Percentiles rank a stretch among this genome's conserved stretches.
These are phyloP conservation scores for Larix kaempferi DNA, from an alignment of 75 land plant genomes.

Conservation along the genomic window DNA sequence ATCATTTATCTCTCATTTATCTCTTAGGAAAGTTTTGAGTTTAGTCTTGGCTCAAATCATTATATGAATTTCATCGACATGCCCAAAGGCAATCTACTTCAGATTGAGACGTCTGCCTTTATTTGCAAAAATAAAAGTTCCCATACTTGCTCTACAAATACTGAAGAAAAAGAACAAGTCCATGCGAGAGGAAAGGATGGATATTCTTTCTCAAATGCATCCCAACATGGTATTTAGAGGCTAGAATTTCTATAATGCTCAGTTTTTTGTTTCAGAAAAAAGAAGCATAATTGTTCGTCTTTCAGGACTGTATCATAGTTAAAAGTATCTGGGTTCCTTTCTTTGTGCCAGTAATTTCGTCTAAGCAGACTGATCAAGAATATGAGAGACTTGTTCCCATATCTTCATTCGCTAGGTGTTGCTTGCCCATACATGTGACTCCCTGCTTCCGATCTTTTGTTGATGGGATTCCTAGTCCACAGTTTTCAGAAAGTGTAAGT, in stretches of 20 bases:
- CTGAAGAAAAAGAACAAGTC: constrained; percentile 2
- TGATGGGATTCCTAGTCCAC: constrained; percentile 68
- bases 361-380: neutral
- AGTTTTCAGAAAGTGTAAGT: constrained; percentile 84
- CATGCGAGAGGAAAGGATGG: too few species aligned
- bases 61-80: neutral
- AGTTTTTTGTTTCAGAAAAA: neutral
- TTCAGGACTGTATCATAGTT: neutral
- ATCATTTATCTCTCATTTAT: too few species aligned
- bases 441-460: constrained; percentile 54
- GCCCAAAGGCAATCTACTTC: neutral
- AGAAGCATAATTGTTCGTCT: neutral
- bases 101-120: neutral
- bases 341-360: neutral
- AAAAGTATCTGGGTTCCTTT: neutral
- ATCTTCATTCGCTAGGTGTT: constrained; percentile 23
- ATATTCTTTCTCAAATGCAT: neutral
- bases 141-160: constrained; percentile 1
- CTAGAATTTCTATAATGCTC: neutral
- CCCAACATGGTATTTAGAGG: neutral
- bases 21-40: constrained; percentile 50
- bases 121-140: neutral
- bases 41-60: constrained; percentile 33
- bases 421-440: constrained; percentile 45
- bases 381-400: constrained; percentile 16